Evolutionary conservation across 176 grass and related monocot species (phyloP).

Genomic region (Rhynchospora tenuis): DNA sequence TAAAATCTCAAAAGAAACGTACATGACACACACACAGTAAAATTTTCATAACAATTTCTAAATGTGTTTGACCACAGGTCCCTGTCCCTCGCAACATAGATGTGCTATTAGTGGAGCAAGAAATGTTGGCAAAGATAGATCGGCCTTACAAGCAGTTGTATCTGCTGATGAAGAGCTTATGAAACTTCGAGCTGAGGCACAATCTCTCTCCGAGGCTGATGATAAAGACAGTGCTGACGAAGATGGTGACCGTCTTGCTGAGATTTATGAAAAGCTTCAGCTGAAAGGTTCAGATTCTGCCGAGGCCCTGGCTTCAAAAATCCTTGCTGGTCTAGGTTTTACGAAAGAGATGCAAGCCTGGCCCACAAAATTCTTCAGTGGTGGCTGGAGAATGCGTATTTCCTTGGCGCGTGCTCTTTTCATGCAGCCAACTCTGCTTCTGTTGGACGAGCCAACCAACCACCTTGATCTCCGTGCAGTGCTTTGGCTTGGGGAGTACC

Average conservation of each 20-base stretch:
- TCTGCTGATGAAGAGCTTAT: constrained; percentile 84
- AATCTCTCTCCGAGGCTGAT: constrained; percentile 39
- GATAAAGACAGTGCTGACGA: constrained; percentile 50
- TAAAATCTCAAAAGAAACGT: too few relatives aligned
- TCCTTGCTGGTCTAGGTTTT: constrained; percentile 78
- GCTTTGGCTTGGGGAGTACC: constrained; percentile 88
- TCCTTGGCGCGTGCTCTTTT: constrained; percentile 91
- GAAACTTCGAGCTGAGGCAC: constrained; percentile 57
- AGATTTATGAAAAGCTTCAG: constrained; percentile 85
- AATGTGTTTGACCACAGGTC: constrained; percentile 24
- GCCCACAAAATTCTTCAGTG: constrained; percentile 77
- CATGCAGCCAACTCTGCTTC: constrained; percentile 85
- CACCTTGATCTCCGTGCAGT: constrained; percentile 94
- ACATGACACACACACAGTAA: too few relatives aligned
- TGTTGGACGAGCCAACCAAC: constrained; percentile 91
- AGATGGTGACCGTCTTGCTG: constrained; percentile 44
- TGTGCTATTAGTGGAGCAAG: constrained; percentile 88
- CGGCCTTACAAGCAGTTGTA: constrained; percentile 67
- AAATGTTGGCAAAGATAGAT: constrained; percentile 68
- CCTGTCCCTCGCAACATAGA: constrained; percentile 85
- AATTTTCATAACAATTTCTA: background rate
- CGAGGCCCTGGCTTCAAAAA: constrained; percentile 60
- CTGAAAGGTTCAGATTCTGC: constrained; percentile 62
- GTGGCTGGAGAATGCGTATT: constrained; percentile 98
- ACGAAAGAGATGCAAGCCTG: constrained; percentile 79